Base-by-base conservation (phyloP, 2,329 filamentous ascomycete species). In the Aspergillus fumigatus region DNA sequence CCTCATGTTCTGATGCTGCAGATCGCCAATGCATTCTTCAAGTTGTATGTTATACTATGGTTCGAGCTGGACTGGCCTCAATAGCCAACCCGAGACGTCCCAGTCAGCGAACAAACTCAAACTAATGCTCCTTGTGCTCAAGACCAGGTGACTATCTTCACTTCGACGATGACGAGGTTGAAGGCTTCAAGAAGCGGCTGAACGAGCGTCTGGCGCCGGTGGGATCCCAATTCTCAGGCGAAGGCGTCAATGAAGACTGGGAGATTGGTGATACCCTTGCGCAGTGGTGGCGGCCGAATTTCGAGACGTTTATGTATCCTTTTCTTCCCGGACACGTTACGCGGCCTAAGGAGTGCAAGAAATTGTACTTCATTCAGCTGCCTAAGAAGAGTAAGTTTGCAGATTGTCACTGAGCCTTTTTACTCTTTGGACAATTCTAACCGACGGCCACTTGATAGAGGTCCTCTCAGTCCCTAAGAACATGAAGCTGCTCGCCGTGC, bases 301-400 rank as follows among this genome's bases (percentile, higher is more conserved):
- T 97, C 73, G 94, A 99, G 81, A 97, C 94, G 2, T 97, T 97
- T 81, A 97, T 99, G 92, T 99, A 99, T 73, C 94, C 94, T 0
- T 99, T 97, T 75, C 88, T 97, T 56, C 94, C 94, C 7, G 91
- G 92, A 19, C 94, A 99, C 77, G 91, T 97, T 60, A 97, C 93
- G 19, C 83, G 94, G 52, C 94, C 94, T 7, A 99, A 99, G 80
- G 94, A 99, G 79, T 96, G 93, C 80, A 99, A 99, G 82, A 99
- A 99, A 82, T 82, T 97, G 45, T 99, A 97, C 76, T 92, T 97
- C 60, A 96, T 99, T 63, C 90, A 96, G 73, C 80, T 99, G 27
- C 94, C 94, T 0, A 86, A 92, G 74, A 92, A 88, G 66, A 97
- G 92, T 96, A 82, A 59, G 80, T 85, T 75, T 48, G n/a, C 21